These are phyloP conservation scores for Nitzschia palea DNA, from an alignment of 108 stramenopile genomes.

Conservation along the genomic window DNA sequence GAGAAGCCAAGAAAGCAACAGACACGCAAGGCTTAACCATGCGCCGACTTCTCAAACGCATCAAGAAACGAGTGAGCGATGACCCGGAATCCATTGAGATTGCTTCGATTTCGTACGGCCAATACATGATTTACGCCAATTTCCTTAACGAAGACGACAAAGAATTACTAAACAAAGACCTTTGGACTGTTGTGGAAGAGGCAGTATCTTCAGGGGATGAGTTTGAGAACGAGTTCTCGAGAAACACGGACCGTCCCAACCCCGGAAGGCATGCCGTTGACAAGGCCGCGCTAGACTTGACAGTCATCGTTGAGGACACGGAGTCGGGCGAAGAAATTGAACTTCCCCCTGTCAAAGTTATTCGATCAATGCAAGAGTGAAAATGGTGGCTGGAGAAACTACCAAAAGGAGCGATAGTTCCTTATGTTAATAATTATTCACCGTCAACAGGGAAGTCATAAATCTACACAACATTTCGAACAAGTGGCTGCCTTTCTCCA, in stretches of 20 bases:
- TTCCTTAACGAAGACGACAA: constrained; percentile 80
- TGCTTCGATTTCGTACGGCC: constrained; percentile 66
- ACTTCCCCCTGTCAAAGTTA: constrained; percentile 47
- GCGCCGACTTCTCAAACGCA: constrained; percentile 44
- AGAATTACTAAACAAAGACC: constrained; percentile 51
- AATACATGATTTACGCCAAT: constrained; percentile 83
- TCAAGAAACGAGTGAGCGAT: constrained; percentile 51
- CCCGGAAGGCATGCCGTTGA: constrained; percentile 14
- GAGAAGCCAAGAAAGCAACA: constrained; percentile 57
- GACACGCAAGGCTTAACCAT: constrained; percentile 55
- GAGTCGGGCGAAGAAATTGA: constrained; percentile 78
- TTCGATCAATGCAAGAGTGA: constrained; percentile 9
- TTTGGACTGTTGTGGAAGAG: constrained; percentile 61
- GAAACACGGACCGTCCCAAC: constrained; percentile 8
- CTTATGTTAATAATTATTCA: background rate
- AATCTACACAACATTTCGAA: background rate
- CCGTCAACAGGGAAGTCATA: background rate
- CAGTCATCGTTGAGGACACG: constrained; percentile 68
- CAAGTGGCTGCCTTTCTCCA: constrained; percentile 16
- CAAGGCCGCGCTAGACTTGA: constrained; percentile 49
- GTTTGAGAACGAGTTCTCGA: constrained; percentile 47
- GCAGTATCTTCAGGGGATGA: constrained; percentile 56
- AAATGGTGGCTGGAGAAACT: too few species aligned
- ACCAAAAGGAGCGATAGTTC: background rate
- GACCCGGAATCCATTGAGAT: constrained; percentile 53